Percentiles rank a stretch among this genome's conserved stretches.
phyloP scores from a whole-genome alignment of 2,329 filamentous ascomycete species.

The Neonectria faginata region DNA sequence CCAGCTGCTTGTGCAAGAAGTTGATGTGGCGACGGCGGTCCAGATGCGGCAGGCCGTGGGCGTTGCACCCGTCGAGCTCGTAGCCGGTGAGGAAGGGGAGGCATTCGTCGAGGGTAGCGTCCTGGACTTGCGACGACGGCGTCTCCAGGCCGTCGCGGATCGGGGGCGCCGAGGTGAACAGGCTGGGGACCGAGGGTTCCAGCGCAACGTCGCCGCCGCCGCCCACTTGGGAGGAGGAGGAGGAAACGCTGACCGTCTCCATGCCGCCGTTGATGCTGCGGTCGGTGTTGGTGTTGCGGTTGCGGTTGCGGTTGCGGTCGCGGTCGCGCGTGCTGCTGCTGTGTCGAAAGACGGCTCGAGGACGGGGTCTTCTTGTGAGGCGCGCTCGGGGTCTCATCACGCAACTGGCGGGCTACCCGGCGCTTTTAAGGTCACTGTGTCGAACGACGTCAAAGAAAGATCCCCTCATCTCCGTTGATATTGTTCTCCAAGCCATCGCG shows the following conservation, averaged over 20 bases:
- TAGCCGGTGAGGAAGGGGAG: conserved; percentile 74
- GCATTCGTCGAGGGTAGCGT: conserved; percentile 75
- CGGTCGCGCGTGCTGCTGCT: conserved; percentile 31
- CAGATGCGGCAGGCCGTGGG: conserved; percentile 79
- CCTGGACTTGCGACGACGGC: conserved; percentile 74
- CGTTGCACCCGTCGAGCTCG: conserved; percentile 70
- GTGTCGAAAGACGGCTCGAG: conserved; percentile 50
- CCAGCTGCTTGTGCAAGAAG: conserved; percentile 71
- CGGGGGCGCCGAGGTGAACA: conserved; percentile 69
- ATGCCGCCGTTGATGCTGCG: conserved; percentile 14
- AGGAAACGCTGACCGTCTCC: conserved; percentile 14
- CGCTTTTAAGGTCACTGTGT: conserved; percentile 31
- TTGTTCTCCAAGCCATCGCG: conserved; percentile 46
- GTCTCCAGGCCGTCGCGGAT: conserved; percentile 76
- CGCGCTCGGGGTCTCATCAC: conserved; percentile 49
- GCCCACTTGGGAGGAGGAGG: conserved; percentile 16
- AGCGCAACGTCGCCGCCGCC: conserved; percentile 21
- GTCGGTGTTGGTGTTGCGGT: conserved; percentile 19
- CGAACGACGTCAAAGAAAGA: conserved; percentile 24
- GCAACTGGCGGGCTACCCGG: conserved; percentile 39
- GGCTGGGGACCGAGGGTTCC: conserved; percentile 57
- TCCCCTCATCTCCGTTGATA: conserved; percentile 41
- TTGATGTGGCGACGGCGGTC: conserved; percentile 70
- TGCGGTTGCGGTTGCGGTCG: conserved; percentile 29
- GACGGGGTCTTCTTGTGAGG: conserved; percentile 45